Evolutionary conservation across 805 yeast genomes (phyloP).

Genomic region (Clavispora carvajalis): DNA sequence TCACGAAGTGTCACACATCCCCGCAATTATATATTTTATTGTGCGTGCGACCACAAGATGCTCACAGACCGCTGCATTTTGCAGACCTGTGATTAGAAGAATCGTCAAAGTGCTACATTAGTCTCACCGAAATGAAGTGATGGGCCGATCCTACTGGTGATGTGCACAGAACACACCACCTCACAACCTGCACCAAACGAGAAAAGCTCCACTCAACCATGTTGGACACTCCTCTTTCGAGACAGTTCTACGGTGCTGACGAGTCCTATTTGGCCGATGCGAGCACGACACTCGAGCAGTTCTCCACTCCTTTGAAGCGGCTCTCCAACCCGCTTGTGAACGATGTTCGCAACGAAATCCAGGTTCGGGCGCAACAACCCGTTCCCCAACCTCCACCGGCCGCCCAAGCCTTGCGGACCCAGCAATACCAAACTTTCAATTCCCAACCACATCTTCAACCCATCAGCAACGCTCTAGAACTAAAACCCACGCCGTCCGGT

Average conservation of each 20-base stretch:
- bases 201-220: constrained; percentile 1
- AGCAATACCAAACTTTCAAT: neutral
- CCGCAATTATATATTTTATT: too few species aligned
- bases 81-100: too few species aligned
- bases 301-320: constrained; percentile 10
- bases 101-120: too few species aligned
- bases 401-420: neutral
- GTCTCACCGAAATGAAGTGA: too few species aligned
- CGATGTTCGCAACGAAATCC: constrained; percentile 6
- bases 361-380: neutral
- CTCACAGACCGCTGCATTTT: too few species aligned
- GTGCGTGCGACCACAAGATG: too few species aligned
- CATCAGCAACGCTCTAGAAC: neutral
- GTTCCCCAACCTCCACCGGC: neutral
- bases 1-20: too few species aligned
- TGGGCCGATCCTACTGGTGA: too few species aligned
- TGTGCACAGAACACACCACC: too few species aligned
- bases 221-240: constrained; percentile 4
- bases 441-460: neutral
- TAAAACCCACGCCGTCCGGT: neutral
- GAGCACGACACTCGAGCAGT: constrained; percentile 3
- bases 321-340: constrained; percentile 9
- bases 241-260: constrained; percentile 6
- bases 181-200: neutral
- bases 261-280: constrained; percentile 2